A percentile compares a stretch with the other conserved stretches of the same genome.
phyloP scores from a whole-genome alignment of 306 rosid genomes.

The Vicia sativa region DNA sequence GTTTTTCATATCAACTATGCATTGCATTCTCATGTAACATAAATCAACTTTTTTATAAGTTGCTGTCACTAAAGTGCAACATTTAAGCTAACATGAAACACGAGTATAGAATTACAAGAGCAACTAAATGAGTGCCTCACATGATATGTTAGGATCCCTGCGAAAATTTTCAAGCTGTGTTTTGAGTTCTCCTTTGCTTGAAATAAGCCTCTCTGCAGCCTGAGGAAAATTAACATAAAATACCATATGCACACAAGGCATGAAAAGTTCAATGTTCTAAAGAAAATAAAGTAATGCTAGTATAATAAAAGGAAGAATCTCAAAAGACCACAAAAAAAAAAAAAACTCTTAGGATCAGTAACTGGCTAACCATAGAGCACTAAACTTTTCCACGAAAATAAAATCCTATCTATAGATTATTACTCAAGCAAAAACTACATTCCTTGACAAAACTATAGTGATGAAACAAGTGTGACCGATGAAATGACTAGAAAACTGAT shows the following conservation, averaged over 20 bases:
- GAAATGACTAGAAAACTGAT: conserved; percentile 20
- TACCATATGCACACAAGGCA: conserved; percentile 20
- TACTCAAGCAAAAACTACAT: conserved; percentile 12
- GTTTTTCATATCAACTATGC: neutral
- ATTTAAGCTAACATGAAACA: conserved; percentile 16
- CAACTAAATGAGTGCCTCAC: conserved; percentile 56
- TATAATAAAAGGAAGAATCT: conserved; percentile 10
- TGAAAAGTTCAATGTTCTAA: conserved; percentile 11
- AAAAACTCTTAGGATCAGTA: neutral
- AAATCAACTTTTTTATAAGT: conserved; percentile 22
- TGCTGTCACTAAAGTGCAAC: conserved; percentile 25
- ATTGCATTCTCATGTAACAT: conserved; percentile 6
- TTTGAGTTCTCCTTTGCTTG: conserved; percentile 76
- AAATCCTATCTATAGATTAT: neutral
- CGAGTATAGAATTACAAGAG: conserved; percentile 10
- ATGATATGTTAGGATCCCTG: conserved; percentile 69
- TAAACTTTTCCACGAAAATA: conserved; percentile 26
- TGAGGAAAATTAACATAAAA: conserved; percentile 35
- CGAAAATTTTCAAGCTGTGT: conserved; percentile 69
- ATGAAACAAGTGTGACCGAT: conserved; percentile 5
- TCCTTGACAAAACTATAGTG: conserved; percentile 6
- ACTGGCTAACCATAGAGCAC: conserved; percentile 12
- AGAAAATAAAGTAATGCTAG: conserved; percentile 11
- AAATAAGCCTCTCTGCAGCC: conserved; percentile 94
- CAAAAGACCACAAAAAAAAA: neutral